Evolutionary conservation across 2,329 filamentous ascomycete genomes (phyloP).

Genomic region (Nothophoma quercina): DNA sequence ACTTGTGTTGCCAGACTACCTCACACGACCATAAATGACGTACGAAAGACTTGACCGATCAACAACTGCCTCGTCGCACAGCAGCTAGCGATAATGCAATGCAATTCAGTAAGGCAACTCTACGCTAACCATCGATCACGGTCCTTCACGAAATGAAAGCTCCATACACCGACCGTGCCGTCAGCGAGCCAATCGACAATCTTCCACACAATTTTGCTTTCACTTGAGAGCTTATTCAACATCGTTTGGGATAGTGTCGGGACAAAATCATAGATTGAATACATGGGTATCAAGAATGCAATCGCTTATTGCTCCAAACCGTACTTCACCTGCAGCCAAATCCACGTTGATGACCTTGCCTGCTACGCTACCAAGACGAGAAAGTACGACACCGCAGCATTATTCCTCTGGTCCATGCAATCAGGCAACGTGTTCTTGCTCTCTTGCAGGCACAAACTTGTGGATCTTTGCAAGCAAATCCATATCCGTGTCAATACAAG

Average conservation of each 20-base stretch:
- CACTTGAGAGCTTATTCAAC: too few species aligned
- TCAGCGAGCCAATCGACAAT: too few species aligned
- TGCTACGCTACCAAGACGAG: too few species aligned
- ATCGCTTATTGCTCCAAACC: background rate
- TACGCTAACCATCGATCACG: background rate
- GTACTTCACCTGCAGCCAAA: too few species aligned
- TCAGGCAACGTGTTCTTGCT: background rate
- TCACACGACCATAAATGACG: constrained; percentile 9
- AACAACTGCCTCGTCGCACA: background rate
- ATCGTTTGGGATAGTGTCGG: too few species aligned
- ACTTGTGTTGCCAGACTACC: background rate
- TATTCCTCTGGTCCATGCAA: too few species aligned
- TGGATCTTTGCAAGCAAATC: constrained; percentile 38
- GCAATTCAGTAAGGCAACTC: background rate
- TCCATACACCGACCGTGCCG: too few species aligned
- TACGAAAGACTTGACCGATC: background rate
- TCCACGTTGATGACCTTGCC: background rate
- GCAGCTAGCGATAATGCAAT: background rate
- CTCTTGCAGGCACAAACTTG: constrained; percentile 26
- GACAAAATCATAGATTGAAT: background rate
- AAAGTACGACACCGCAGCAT: too few species aligned
- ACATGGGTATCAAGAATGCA: background rate
- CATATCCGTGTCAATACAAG: constrained; percentile 27
- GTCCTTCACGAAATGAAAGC: background rate
- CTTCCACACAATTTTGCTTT: too few species aligned